Evolutionary conservation across 331 rosid species (phyloP).

Genomic region (Quercus phellos): DNA sequence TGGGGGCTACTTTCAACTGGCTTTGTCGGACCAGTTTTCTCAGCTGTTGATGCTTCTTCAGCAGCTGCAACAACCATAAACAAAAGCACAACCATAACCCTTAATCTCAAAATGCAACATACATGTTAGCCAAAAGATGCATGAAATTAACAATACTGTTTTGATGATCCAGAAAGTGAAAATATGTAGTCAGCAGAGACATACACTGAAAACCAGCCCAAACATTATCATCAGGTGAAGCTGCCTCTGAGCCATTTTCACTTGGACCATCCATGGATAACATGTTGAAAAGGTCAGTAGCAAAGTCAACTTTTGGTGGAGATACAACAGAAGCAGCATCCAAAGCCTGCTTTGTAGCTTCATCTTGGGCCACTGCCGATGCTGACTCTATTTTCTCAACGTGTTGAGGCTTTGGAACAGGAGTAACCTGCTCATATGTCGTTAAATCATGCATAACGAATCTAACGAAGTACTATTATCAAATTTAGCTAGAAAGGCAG

Average conservation of each 20-base stretch:
- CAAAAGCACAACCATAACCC: conserved; percentile 13
- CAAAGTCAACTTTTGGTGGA: conserved; percentile 84
- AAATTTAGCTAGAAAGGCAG: background rate
- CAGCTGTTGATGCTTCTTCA: conserved; percentile 45
- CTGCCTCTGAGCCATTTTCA: conserved; percentile 56
- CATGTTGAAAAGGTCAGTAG: conserved; percentile 86
- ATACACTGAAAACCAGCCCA: conserved; percentile 99
- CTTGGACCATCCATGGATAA: conserved; percentile 68
- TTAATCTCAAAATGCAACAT: conserved; percentile 13
- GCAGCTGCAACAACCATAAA: conserved; percentile 65
- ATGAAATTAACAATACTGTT: background rate
- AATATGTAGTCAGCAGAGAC: conserved; percentile 12
- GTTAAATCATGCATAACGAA: conserved; percentile 9
- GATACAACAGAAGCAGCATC: conserved; percentile 45
- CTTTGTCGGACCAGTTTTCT: conserved; percentile 51
- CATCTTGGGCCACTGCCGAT: conserved; percentile 48
- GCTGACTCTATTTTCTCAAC: conserved; percentile 59
- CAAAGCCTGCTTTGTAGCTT: conserved; percentile 47
- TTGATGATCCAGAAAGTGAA: conserved; percentile 3
- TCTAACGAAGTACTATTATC: background rate
- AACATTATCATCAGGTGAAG: conserved; percentile 57
- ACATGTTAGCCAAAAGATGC: conserved; percentile 13
- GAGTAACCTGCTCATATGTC: conserved; percentile 44
- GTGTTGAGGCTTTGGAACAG: conserved; percentile 51
- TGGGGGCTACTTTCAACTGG: conserved; percentile 47